Conservation (phyloP, 1,284 basidiomycete species). For the Austroboletus novae-zelandiae region DNA sequence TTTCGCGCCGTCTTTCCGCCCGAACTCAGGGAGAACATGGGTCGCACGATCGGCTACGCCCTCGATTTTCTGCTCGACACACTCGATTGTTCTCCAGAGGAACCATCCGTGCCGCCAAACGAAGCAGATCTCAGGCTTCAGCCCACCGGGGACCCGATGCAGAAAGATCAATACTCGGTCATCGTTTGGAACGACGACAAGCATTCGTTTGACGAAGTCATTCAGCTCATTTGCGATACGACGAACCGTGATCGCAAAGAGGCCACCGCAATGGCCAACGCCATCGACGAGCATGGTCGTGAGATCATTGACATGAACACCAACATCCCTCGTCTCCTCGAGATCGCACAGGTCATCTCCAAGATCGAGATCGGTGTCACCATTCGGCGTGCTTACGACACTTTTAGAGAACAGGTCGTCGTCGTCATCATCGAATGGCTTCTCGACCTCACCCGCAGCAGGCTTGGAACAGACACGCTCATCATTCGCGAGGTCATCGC, state of each 20-base stretch:
- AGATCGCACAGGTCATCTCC: slow-evolving; percentile 77
- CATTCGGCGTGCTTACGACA: slow-evolving; percentile 84
- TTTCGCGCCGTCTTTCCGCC: slow-evolving; percentile 54
- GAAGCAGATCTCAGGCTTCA: slow-evolving; percentile 72
- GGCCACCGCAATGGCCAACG: slow-evolving; percentile 62
- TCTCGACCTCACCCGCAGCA: slow-evolving; percentile 73
- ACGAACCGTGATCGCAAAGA: slow-evolving; percentile 60
- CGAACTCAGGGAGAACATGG: slow-evolving; percentile 71
- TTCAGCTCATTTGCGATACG: slow-evolving; percentile 73
- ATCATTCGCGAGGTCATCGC: slow-evolving; percentile 73
- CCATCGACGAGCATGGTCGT: slow-evolving; percentile 82
- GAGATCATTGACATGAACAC: slow-evolving; percentile 81
- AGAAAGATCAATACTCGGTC: slow-evolving; percentile 80
- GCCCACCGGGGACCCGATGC: slow-evolving; percentile 70
- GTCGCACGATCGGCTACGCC: slow-evolving; percentile 71
- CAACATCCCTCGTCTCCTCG: slow-evolving; percentile 68
- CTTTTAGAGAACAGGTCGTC: slow-evolving; percentile 86
- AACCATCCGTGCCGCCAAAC: slow-evolving; percentile 64
- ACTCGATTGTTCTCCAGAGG: slow-evolving; percentile 82
- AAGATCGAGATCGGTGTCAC: slow-evolving; percentile 94
- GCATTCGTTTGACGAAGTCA: slow-evolving; percentile 90
- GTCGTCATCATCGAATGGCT: slow-evolving; percentile 86
- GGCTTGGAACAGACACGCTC: slow-evolving; percentile 64
- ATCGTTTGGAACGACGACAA: slow-evolving; percentile 98
- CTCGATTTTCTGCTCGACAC: slow-evolving; percentile 86